Conservation (phyloP, 192 early-diverging fungal species). For the Linnemannia zychae region DNA sequence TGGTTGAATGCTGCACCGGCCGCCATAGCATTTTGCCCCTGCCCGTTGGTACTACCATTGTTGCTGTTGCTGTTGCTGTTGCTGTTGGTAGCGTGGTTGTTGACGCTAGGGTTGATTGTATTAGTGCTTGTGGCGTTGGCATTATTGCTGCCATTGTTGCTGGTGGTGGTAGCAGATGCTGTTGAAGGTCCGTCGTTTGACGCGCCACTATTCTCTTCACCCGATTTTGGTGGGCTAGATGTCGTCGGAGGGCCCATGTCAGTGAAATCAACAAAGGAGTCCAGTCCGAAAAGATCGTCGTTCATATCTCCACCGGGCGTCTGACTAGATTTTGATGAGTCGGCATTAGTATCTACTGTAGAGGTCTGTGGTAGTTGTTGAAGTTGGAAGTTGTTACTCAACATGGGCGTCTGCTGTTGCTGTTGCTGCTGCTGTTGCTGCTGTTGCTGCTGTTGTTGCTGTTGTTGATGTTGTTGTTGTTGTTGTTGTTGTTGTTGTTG, state of each 20-base stretch:
- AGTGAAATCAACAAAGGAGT: slow-evolving; percentile 50
- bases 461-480: slow-evolving; percentile 37
- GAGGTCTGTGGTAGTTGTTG: slow-evolving; percentile 35
- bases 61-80: slow-evolving; percentile 18
- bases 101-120: slow-evolving; percentile 1
- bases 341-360: slow-evolving; percentile 9
- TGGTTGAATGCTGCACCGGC: slow-evolving; percentile 23
- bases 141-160: slow-evolving; percentile 14
- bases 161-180: background rate
- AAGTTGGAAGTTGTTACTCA: slow-evolving; percentile 42
- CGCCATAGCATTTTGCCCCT: slow-evolving; percentile 12
- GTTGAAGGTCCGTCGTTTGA: background rate
- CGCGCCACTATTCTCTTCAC: background rate
- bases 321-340: slow-evolving; percentile 11
- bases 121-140: background rate
- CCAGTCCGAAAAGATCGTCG: slow-evolving; percentile 48
- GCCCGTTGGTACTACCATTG: slow-evolving; percentile 12
- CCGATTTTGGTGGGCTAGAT: background rate
- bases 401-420: slow-evolving; percentile 33
- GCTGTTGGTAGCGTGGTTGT: slow-evolving; percentile 7
- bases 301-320: slow-evolving; percentile 14
- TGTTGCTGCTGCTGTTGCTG: slow-evolving; percentile 47
- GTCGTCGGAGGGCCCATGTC: slow-evolving; percentile 29
- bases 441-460: slow-evolving; percentile 38
- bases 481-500: slow-evolving; percentile 26